These are phyloP conservation scores for Tolypocladium cylindrosporum DNA, from an alignment of 2,329 filamentous ascomycete species.

Conservation along the genomic window DNA sequence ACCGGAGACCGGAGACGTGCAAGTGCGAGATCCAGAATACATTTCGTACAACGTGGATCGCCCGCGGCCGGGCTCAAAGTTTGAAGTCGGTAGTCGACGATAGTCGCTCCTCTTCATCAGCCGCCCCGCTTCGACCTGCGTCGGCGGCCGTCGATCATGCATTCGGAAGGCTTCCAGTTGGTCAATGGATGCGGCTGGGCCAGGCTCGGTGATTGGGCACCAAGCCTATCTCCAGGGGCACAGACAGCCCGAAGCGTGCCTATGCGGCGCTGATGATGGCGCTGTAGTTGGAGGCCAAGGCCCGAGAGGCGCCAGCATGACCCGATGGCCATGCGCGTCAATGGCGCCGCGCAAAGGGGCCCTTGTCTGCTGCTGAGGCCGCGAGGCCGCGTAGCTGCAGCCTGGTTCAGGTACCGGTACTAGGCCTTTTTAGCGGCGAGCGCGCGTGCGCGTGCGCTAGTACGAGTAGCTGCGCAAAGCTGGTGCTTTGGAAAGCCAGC, in stretches of 20 bases:
- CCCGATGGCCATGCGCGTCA: slow-evolving; percentile 7
- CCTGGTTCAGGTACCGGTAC: background rate
- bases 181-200: background rate
- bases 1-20: background rate
- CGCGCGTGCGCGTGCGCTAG: background rate
- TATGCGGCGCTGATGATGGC: background rate
- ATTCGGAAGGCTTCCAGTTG: background rate
- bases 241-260: background rate
- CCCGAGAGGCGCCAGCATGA: slow-evolving; percentile 3
- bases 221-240: background rate
- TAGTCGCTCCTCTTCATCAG: background rate
- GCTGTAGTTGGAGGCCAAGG: background rate
- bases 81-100: background rate
- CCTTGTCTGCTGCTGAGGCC: background rate
- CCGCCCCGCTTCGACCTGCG: background rate
- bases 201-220: background rate
- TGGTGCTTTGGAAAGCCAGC: background rate
- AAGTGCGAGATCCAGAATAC: background rate
- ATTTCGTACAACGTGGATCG: background rate
- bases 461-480: background rate
- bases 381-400: background rate
- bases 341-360: slow-evolving; percentile 3
- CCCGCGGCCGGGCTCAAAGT: background rate
- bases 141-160: background rate
- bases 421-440: background rate